phyloP scores from a whole-genome alignment of 2,329 filamentous ascomycete genomes.

The Graphilbum ipis-grandicollis region DNA sequence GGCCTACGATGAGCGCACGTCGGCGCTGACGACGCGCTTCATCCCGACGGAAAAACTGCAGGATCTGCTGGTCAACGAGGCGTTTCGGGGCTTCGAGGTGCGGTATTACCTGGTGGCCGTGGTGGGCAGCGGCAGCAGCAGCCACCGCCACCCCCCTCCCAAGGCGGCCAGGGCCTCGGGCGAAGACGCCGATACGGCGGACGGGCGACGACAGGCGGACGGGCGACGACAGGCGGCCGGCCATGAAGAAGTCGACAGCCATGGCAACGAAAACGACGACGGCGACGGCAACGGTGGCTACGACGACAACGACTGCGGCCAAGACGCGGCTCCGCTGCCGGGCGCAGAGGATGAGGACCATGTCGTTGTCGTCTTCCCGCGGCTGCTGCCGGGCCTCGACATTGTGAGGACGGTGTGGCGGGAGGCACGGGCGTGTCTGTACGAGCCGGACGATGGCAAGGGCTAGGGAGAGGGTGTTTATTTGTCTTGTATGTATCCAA shows the following conservation, averaged over 20 bases:
- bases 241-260: not conserved
- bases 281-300: not conserved
- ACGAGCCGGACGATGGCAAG: conserved; percentile 27
- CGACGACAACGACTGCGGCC: not conserved
- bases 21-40: conserved; percentile 21
- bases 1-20: conserved; percentile 14
- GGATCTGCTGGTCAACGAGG: conserved; percentile 89
- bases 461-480: no score
- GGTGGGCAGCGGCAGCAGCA: conserved; percentile 24
- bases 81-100: conserved; percentile 83
- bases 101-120: conserved; percentile 79
- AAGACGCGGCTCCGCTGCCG: not conserved
- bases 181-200: not conserved
- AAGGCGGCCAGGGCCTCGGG: not conserved
- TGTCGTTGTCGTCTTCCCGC: conserved; percentile 87
- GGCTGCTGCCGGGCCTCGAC: conserved; percentile 51
- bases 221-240: not conserved
- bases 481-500: no score
- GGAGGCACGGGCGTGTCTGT: conserved; percentile 66
- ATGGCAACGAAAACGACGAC: not conserved
- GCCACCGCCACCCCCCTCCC: no score
- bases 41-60: conserved; percentile 87
- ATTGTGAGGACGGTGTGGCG: conserved; percentile 86
- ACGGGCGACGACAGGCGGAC: not conserved
- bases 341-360: conserved; percentile 57